phyloP scores from a whole-genome alignment of 2,329 filamentous ascomycete species.

The Cladosporium oxysporum region DNA sequence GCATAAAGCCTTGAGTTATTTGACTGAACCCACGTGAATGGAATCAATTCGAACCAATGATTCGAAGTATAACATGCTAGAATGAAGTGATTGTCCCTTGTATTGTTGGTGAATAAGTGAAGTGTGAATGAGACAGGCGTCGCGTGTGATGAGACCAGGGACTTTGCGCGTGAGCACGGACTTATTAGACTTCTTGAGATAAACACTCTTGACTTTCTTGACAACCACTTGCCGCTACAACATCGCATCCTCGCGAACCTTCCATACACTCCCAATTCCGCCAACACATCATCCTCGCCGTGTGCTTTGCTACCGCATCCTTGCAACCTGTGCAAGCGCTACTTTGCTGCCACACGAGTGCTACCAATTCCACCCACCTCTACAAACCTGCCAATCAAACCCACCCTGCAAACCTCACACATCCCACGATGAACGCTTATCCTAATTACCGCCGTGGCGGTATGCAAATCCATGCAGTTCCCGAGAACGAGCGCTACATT shows the following conservation, averaged over 20 bases:
- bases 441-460: constrained; percentile 28
- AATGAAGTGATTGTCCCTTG: background rate
- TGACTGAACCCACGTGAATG: background rate
- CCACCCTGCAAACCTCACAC: too few relatives aligned
- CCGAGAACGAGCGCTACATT: constrained; percentile 61
- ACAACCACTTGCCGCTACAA: constrained; percentile 3
- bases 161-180: background rate
- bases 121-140: background rate
- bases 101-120: constrained; percentile 5
- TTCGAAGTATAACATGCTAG: background rate
- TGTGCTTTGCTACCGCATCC: background rate
- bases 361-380: too few relatives aligned
- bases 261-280: background rate
- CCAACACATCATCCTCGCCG: too few relatives aligned
- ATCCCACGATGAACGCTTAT: constrained; percentile 12
- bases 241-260: background rate
- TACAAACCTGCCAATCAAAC: too few relatives aligned
- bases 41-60: background rate
- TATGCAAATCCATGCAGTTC: constrained; percentile 68
- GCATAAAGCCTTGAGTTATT: background rate
- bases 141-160: background rate
- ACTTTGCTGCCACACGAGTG: too few relatives aligned
- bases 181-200: background rate
- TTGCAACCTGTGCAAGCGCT: too few relatives aligned
- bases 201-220: constrained; percentile 15